phyloP scores from a whole-genome alignment of 768 basidiomycete genomes.

The Mycena maculata region DNA sequence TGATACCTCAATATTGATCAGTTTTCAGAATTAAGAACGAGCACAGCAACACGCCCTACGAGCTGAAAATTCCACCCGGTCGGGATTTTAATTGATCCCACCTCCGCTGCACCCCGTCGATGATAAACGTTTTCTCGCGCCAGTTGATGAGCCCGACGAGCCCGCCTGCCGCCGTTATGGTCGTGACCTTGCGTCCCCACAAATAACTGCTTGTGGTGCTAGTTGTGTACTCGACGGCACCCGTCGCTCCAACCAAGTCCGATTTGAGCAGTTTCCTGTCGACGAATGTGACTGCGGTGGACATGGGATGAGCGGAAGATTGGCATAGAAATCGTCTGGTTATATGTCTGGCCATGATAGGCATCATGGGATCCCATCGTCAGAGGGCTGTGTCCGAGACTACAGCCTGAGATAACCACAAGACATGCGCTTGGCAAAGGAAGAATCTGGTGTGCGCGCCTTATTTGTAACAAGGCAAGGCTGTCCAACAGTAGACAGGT shows the following conservation, averaged over 20 bases:
- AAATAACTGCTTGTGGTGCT: constrained; percentile 10
- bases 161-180: constrained; percentile 17
- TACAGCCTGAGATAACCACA: too few relatives aligned
- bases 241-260: neutral
- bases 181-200: constrained; percentile 15
- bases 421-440: too few relatives aligned
- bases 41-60: neutral
- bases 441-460: too few relatives aligned
- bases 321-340: too few relatives aligned
- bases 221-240: constrained; percentile 16
- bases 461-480: too few relatives aligned
- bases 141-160: constrained; percentile 19
- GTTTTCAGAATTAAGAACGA: neutral
- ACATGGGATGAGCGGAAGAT: constrained; percentile 5
- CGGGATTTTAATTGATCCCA: neutral
- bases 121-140: constrained; percentile 17
- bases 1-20: neutral
- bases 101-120: constrained; percentile 11
- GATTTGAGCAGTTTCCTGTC: constrained; percentile 1
- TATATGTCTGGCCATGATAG: too few relatives aligned
- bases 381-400: too few relatives aligned
- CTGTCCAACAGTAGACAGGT: too few relatives aligned
- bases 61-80: neutral
- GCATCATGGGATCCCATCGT: too few relatives aligned
- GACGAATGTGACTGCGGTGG: constrained; percentile 20